These are phyloP conservation scores for Priceomyces melissophilus DNA, from an alignment of 805 yeast genomes.

Conservation along the genomic window DNA sequence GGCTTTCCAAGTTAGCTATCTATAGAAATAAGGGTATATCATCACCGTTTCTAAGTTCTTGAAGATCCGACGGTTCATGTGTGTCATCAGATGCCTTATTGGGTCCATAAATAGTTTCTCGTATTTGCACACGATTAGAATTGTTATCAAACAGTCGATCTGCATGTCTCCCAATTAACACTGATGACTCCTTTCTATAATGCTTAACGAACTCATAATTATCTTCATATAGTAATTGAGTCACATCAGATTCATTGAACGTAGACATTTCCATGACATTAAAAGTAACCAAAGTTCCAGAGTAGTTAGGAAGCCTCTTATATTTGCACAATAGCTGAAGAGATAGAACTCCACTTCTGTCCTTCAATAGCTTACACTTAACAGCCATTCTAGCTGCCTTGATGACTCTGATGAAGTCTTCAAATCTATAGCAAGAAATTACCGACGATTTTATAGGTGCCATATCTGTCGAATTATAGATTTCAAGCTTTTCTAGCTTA, in stretches of 20 bases:
- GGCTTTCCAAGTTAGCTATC: constrained; percentile 43
- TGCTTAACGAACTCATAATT: constrained; percentile 21
- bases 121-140: constrained; percentile 2
- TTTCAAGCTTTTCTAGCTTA: constrained; percentile 57
- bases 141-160: background rate
- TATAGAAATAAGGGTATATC: constrained; percentile 44
- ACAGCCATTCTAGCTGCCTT: constrained; percentile 36
- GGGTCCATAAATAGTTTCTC: constrained; percentile 3
- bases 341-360: constrained; percentile 31
- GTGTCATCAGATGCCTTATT: background rate
- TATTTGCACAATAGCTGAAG: constrained; percentile 38
- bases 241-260: constrained; percentile 13
- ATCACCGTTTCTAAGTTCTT: constrained; percentile 35
- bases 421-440: constrained; percentile 30
- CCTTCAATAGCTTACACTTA: constrained; percentile 39
- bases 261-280: constrained; percentile 34
- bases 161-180: background rate
- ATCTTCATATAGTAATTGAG: constrained; percentile 25
- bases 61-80: background rate
- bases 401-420: constrained; percentile 29
- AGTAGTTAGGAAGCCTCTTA: constrained; percentile 20
- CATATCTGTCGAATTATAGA: constrained; percentile 23
- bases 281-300: constrained; percentile 38
- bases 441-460: constrained; percentile 18
- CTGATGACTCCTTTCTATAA: constrained; percentile 7